phyloP scores from a whole-genome alignment of 2,329 filamentous ascomycete species.

The Cladosporium sp. region DNA sequence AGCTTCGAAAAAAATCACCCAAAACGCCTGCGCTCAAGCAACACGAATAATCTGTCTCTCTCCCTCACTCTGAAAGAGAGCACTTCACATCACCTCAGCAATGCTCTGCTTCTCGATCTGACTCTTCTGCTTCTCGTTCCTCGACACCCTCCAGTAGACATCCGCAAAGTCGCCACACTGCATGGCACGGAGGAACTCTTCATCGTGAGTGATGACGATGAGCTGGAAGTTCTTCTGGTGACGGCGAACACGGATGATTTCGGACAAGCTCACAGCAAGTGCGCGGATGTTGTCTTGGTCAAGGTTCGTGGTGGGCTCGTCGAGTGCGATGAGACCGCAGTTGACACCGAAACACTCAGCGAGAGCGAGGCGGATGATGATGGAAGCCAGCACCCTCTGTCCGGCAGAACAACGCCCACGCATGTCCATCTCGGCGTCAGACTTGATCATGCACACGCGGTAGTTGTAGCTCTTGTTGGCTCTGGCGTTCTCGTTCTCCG shows the following conservation, averaged over 20 bases:
- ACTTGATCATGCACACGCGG: slow-evolving; percentile 94
- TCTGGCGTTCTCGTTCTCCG: slow-evolving; percentile 73
- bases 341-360: slow-evolving; percentile 96
- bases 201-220: slow-evolving; percentile 97
- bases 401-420: slow-evolving; percentile 93
- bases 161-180: slow-evolving; percentile 90
- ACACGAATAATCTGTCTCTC: background rate
- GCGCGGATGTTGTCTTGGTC: slow-evolving; percentile 92
- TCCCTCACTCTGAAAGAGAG: background rate
- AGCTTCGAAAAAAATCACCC: background rate
- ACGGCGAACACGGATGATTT: slow-evolving; percentile 78
- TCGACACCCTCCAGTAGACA: slow-evolving; percentile 79
- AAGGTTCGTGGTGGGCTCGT: slow-evolving; percentile 96
- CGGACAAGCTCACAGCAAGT: slow-evolving; percentile 76
- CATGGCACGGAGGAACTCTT: slow-evolving; percentile 92
- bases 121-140: slow-evolving; percentile 82
- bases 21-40: slow-evolving; percentile 4
- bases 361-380: slow-evolving; percentile 93
- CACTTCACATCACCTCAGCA: slow-evolving; percentile 10
- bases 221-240: slow-evolving; percentile 94
- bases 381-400: slow-evolving; percentile 92
- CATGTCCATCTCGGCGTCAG: slow-evolving; percentile 99
- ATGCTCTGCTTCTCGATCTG: slow-evolving; percentile 65
- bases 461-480: slow-evolving; percentile 91
- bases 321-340: slow-evolving; percentile 91